A percentile compares a stretch with the other conserved stretches of the same genome.
These are phyloP conservation scores for Geotrichum candidum DNA, from an alignment of 1,139 yeast species.

Conservation along the genomic window DNA sequence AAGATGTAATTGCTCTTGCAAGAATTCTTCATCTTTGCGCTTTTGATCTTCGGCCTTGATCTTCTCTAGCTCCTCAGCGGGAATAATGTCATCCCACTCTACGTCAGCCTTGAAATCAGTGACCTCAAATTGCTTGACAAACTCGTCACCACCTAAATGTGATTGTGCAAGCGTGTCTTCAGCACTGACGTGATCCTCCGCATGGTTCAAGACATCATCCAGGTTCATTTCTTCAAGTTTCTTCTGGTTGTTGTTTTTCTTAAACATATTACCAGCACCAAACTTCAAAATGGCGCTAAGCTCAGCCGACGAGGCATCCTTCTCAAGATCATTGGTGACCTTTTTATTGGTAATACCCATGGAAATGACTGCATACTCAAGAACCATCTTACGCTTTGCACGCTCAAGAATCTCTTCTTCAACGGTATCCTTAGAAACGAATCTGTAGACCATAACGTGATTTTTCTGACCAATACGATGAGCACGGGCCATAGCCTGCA, in stretches of 20 bases:
- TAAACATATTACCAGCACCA: conserved; percentile 98
- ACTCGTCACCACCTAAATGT: conserved; percentile 96
- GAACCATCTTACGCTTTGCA: conserved; percentile 95
- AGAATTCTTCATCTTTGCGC: conserved; percentile 75
- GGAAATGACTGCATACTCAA: conserved; percentile 94
- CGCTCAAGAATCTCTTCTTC: conserved; percentile 96
- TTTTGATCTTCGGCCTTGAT: conserved; percentile 88
- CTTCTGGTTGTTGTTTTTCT: conserved; percentile 76
- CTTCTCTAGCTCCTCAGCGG: conserved; percentile 84
- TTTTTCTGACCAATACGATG: conserved; percentile 98
- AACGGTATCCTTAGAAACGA: conserved; percentile 94
- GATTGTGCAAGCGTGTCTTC: conserved; percentile 89
- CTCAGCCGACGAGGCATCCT: conserved; percentile 72
- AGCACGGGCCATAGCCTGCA: conserved; percentile 99
- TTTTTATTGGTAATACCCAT: conserved; percentile 83
- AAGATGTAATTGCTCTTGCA: conserved; percentile 86
- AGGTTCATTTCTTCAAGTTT: conserved; percentile 90
- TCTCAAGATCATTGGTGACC: conserved; percentile 47
- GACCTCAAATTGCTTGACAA: conserved; percentile 93
- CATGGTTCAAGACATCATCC: conserved; percentile 93
- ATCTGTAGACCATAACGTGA: conserved; percentile 94
- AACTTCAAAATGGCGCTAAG: conserved; percentile 89
- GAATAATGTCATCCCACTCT: conserved; percentile 98
- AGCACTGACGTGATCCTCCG: conserved; percentile 94
- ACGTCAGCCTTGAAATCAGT: conserved; percentile 98